phyloP scores from a whole-genome alignment of 1,284 basidiomycete genomes.

The Leccinum idahoense region DNA sequence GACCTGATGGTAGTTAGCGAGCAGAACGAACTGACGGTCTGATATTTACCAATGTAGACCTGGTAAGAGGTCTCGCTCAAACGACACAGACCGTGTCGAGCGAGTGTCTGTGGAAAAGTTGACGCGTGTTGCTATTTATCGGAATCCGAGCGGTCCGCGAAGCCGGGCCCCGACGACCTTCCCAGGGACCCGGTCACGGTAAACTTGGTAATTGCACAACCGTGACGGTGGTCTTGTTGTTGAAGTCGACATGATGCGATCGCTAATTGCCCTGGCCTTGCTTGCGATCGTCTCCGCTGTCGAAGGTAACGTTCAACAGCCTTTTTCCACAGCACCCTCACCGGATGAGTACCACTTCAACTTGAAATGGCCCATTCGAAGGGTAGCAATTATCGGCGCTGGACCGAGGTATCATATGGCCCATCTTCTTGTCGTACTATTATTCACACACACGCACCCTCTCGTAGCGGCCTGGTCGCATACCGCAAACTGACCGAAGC shows the following conservation, averaged over 20 bases:
- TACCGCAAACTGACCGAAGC: conserved; percentile 13
- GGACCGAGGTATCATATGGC: conserved; percentile 10
- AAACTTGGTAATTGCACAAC: too few species aligned
- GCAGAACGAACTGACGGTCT: background rate
- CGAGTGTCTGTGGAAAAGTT: too few species aligned
- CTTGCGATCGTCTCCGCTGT: background rate
- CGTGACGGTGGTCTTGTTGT: too few species aligned
- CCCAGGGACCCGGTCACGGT: background rate
- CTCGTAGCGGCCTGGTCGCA: background rate
- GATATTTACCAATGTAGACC: background rate
- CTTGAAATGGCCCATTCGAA: conserved; percentile 14
- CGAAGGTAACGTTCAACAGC: conserved; percentile 4
- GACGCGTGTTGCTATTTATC: too few species aligned
- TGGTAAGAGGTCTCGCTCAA: too few species aligned
- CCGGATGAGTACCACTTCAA: conserved; percentile 7
- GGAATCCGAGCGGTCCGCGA: background rate
- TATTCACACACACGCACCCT: background rate
- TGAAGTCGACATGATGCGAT: background rate
- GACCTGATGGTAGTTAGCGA: background rate
- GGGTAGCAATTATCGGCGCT: conserved; percentile 16
- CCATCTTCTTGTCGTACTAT: too few species aligned
- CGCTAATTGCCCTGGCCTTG: background rate
- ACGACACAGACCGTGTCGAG: too few species aligned
- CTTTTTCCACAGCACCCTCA: background rate
- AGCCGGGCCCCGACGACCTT: background rate